Evolutionary conservation across 805 yeast genomes (phyloP), one percentile per base, ranked within the genome.

Genomic region (Millerago galiae): DNA sequence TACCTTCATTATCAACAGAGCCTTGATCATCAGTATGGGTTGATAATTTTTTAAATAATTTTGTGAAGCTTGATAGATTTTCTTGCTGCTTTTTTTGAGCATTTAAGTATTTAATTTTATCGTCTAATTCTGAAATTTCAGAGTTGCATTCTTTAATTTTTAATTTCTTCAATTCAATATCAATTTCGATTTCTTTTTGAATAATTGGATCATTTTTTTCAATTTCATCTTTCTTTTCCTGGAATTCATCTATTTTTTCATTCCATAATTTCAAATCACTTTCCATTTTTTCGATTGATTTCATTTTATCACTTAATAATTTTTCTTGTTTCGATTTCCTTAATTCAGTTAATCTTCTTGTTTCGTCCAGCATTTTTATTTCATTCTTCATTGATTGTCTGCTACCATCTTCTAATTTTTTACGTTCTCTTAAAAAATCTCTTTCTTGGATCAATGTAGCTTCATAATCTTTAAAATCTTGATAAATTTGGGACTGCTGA

Each of bases 301-400:
- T 60, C 16, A 42, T 29, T 38, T 63, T 60, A 7, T 53, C 52
- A 5, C 50, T 44, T 27, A 67, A 46, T 27, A 56, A 54, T 27
- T 53, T 44, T 38, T 61, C 62, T 39, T 61, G 66, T 17, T 65
- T 62, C 1, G 64, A 47, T 12, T 64, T 62, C 45, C 68, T 60
- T 35, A 53, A 43, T 34, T 63, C 68, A 6, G 66, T 53, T 27
- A 60, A 56, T 43, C 68, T 56, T 46, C 68, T 63, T 3, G 67
- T 56, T 39, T 68, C 73, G 48, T 70, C 75, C 15, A 68, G 45
- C 49, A 62, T 60, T 38, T 67, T 66, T 34, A 67, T 66, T 42
- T 70, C 74, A 35, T 62, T 64, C 35, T 66, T 62, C 41, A 67
- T 52, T 41, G 65, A 60, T 18, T 65, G 54, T 43, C 72, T 59